Conservation (phyloP, 2,329 filamentous ascomycete species). For the Fusarium sp. region DNA sequence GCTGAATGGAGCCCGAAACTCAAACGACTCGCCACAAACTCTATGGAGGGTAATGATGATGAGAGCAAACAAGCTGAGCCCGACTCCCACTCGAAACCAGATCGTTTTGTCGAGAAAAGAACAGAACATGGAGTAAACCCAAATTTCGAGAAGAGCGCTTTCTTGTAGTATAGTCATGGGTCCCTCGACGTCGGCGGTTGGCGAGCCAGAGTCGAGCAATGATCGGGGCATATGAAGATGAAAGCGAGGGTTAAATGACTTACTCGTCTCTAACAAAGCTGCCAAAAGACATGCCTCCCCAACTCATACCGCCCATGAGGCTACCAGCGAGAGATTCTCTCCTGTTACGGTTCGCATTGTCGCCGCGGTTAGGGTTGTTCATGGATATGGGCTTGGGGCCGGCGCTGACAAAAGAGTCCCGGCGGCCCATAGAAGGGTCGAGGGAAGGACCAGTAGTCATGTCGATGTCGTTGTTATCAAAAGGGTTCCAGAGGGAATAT, state of each 20-base stretch:
- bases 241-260: slow-evolving; percentile 54
- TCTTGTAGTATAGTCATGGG: background rate
- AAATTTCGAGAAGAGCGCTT: background rate
- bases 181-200: background rate
- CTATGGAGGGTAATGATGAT: slow-evolving; percentile 4
- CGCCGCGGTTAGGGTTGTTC: slow-evolving; percentile 67
- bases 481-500: slow-evolving; percentile 35
- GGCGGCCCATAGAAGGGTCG: slow-evolving; percentile 65
- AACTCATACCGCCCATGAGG: slow-evolving; percentile 87
- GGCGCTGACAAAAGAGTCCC: slow-evolving; percentile 72
- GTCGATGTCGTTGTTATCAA: slow-evolving; percentile 36
- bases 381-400: slow-evolving; percentile 73
- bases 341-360: slow-evolving; percentile 64
- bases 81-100: background rate
- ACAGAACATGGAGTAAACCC: background rate
- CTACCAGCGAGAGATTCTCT: slow-evolving; percentile 71
- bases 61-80: background rate
- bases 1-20: slow-evolving; percentile 28
- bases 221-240: slow-evolving; percentile 11
- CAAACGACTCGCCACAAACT: slow-evolving; percentile 38
- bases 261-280: slow-evolving; percentile 99
- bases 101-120: background rate
- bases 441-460: slow-evolving; percentile 69
- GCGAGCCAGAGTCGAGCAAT: slow-evolving; percentile 15
- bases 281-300: slow-evolving; percentile 94